Evolutionary conservation across 345 rosid genomes (phyloP).

Genomic region (Lagerstroemia speciosa): DNA sequence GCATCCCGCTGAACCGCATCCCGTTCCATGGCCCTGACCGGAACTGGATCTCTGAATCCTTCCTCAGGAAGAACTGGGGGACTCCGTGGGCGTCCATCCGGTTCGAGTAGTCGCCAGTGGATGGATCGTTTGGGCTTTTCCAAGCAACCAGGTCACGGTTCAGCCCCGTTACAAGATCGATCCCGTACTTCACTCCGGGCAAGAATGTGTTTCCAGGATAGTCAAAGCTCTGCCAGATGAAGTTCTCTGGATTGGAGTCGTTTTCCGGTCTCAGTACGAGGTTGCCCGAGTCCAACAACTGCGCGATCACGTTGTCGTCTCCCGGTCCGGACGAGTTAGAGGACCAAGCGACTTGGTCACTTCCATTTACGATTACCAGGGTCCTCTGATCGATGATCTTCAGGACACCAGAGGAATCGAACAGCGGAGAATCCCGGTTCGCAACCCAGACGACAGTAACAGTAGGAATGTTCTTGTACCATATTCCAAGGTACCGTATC

Average conservation of each 20-base stretch:
- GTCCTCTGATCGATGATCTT: background rate
- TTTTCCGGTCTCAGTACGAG: constrained; percentile 27
- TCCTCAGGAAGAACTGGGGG: constrained; percentile 27
- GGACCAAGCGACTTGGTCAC: constrained; percentile 5
- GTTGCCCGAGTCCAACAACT: constrained; percentile 24
- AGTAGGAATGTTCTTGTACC: constrained; percentile 10
- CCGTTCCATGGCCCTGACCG: constrained; percentile 52
- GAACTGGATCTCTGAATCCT: constrained; percentile 4
- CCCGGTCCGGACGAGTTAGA: constrained; percentile 7
- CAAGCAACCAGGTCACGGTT: constrained; percentile 28
- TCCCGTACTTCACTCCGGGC: constrained; percentile 46
- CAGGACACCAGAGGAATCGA: constrained; percentile 5
- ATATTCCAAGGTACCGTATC: constrained; percentile 15
- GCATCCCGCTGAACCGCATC: constrained; percentile 36
- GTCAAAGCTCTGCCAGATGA: constrained; percentile 54
- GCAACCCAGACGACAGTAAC: constrained; percentile 17
- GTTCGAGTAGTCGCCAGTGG: constrained; percentile 22
- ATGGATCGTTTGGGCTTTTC: constrained; percentile 30
- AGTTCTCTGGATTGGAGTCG: background rate
- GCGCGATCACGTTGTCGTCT: constrained; percentile 4
- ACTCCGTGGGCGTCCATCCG: constrained; percentile 23
- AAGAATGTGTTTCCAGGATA: constrained; percentile 34
- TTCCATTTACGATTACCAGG: constrained; percentile 6
- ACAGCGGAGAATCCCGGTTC: constrained; percentile 12
- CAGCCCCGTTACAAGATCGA: constrained; percentile 19